Conservation (phyloP, 345 rosid species). For the Dimocarpus longan region DNA sequence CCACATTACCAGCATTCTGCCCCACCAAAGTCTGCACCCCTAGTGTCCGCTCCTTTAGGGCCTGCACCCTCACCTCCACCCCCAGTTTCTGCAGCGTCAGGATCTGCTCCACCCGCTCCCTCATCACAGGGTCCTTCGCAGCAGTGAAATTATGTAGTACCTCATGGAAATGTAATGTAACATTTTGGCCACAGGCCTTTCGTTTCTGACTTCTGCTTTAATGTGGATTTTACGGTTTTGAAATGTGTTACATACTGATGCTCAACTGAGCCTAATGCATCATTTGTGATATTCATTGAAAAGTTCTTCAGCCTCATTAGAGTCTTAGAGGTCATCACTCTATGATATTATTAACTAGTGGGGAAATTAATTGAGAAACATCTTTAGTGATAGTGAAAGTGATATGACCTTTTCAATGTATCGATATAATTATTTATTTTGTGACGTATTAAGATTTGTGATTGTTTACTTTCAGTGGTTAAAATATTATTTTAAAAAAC, state of each 20-base stretch:
- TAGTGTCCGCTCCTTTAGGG: slow-evolving; percentile 15
- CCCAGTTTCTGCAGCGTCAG: slow-evolving; percentile 22
- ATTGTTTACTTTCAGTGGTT: too few species aligned
- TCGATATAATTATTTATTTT: too few species aligned
- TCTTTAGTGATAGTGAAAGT: too few species aligned
- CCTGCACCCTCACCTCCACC: slow-evolving; percentile 9
- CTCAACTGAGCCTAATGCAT: not conserved
- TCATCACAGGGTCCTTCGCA: slow-evolving; percentile 12
- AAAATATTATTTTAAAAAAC: too few species aligned
- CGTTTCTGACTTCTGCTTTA: not conserved
- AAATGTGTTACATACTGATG: not conserved
- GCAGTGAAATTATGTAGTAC: not conserved
- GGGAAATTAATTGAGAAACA: too few species aligned
- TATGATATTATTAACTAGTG: not conserved
- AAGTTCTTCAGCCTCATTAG: too few species aligned
- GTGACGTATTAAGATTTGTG: not conserved
- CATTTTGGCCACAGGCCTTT: not conserved
- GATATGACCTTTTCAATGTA: too few species aligned
- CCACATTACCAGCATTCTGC: slow-evolving; percentile 47
- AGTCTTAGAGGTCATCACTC: not conserved
- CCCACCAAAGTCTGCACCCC: slow-evolving; percentile 39
- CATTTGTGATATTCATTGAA: not conserved
- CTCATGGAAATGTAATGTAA: not conserved
- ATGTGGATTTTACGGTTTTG: not conserved
- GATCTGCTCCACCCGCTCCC: slow-evolving; percentile 31